Percentiles rank a stretch among this genome's conserved stretches.
phyloP scores from a whole-genome alignment of 2,329 filamentous ascomycete species.

The Aureobasidium subglaciale region DNA sequence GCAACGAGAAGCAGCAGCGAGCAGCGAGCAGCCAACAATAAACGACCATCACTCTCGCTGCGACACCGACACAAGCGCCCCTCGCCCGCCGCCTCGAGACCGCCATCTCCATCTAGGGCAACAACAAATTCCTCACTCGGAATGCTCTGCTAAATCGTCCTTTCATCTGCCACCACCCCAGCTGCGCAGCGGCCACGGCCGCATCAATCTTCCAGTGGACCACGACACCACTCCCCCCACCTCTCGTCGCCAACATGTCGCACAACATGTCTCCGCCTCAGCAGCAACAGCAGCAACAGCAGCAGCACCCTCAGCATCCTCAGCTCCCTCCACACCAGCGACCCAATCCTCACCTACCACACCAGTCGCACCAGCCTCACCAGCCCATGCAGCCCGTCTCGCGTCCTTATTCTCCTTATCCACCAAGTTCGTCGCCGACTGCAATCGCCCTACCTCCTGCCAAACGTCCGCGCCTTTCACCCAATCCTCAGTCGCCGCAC shows the following conservation, averaged over 20 bases:
- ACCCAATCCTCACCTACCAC: background rate
- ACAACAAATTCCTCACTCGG: no score
- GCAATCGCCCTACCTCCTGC: conserved; percentile 57
- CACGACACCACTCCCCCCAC: no score
- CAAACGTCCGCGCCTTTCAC: conserved; percentile 66
- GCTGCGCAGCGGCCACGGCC: conserved; percentile 11
- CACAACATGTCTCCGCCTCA: conserved; percentile 16
- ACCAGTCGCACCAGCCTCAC: conserved; percentile 1
- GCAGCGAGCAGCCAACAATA: no score
- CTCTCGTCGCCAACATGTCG: conserved; percentile 15
- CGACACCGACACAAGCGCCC: no score
- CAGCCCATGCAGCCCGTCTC: conserved; percentile 21
- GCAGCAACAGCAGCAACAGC: conserved; percentile 19
- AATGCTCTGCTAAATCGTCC: background rate
- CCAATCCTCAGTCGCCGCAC: conserved; percentile 53
- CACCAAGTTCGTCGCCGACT: conserved; percentile 54
- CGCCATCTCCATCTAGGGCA: no score
- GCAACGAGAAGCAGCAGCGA: no score
- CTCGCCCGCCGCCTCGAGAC: no score
- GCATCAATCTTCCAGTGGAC: background rate
- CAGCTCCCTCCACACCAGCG: background rate
- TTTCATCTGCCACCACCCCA: background rate
- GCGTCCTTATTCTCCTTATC: conserved; percentile 35
- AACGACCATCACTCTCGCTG: no score
- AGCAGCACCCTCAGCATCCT: conserved; percentile 21